Conservation (phyloP, 352 stramenopile genomes). For the Phytophthora megakarya region DNA sequence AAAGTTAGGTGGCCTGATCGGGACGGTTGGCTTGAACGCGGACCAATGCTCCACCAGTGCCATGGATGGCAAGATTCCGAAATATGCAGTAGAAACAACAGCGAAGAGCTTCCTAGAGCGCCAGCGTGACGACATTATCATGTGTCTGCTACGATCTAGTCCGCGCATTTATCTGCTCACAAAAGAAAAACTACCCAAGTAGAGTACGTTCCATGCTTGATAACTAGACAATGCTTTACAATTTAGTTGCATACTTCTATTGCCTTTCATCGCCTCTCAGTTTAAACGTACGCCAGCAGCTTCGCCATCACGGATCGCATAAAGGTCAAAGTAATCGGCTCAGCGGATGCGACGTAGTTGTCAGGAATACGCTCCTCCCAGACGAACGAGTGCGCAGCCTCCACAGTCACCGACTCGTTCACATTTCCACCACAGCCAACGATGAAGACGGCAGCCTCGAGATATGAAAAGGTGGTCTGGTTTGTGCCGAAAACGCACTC, state of each 20-base stretch:
- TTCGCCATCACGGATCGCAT: slow-evolving; percentile 33
- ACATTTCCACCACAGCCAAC: slow-evolving; percentile 35
- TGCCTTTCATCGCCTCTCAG: neutral
- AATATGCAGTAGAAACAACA: slow-evolving; percentile 4
- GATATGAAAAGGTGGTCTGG: slow-evolving; percentile 28
- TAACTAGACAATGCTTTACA: neutral
- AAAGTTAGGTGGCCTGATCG: slow-evolving; percentile 12
- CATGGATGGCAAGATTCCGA: neutral
- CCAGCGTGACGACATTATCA: slow-evolving; percentile 20
- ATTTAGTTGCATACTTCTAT: neutral
- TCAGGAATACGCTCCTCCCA: slow-evolving; percentile 43
- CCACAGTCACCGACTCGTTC: slow-evolving; percentile 36
- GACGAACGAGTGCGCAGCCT: slow-evolving; percentile 37
- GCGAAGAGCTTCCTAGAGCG: slow-evolving; percentile 17
- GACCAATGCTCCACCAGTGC: neutral
- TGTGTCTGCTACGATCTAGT: slow-evolving; percentile 16
- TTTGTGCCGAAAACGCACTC: slow-evolving; percentile 31
- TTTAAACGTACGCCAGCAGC: slow-evolving; percentile 22
- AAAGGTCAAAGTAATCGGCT: slow-evolving; percentile 27
- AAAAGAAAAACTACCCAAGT: slow-evolving; percentile 13
- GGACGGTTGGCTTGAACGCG: neutral
- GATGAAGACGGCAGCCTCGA: slow-evolving; percentile 38
- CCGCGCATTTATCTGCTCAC: slow-evolving; percentile 17
- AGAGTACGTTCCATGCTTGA: neutral
- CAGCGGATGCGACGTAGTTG: slow-evolving; percentile 27